Conservation (phyloP, 495 filamentous ascomycete genomes). For the Aspergillus ellipticus region DNA sequence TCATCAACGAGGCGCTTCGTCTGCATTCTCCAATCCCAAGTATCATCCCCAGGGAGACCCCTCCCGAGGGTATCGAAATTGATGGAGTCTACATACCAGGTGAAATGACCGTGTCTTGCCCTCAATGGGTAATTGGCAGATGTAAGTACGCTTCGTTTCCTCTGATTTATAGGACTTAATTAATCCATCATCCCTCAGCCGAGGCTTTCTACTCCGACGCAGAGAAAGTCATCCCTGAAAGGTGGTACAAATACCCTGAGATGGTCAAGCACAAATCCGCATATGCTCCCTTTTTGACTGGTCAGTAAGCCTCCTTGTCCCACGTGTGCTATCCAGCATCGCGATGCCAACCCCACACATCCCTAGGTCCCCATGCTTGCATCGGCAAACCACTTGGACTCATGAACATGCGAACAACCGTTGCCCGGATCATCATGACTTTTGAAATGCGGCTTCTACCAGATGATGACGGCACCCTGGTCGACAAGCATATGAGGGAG, state of each 20-base stretch:
- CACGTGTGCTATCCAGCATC: not conserved
- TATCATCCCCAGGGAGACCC: slow-evolving; percentile 34
- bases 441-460: slow-evolving; percentile 21
- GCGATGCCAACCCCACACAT: not conserved
- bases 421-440: slow-evolving; percentile 14
- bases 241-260: slow-evolving; percentile 42
- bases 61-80: slow-evolving; percentile 41
- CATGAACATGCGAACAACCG: slow-evolving; percentile 19
- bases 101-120: slow-evolving; percentile 29
- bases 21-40: slow-evolving; percentile 42
- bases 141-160: slow-evolving; percentile 11
- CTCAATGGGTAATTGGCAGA: slow-evolving; percentile 28
- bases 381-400: slow-evolving; percentile 23
- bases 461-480: not conserved
- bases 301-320: slow-evolving; percentile 3
- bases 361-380: slow-evolving; percentile 19
- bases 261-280: slow-evolving; percentile 18
- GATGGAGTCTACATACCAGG: slow-evolving; percentile 43
- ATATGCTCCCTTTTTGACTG: slow-evolving; percentile 10
- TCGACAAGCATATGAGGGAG: not conserved
- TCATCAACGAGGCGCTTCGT: slow-evolving; percentile 50
- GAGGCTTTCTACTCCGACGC: slow-evolving; percentile 14
- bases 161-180: no score
- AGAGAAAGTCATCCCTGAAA: slow-evolving; percentile 50
- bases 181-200: no score